These are phyloP conservation scores for Coemansia sp. DNA, from an alignment of 192 early-diverging fungal species.

Conservation along the genomic window DNA sequence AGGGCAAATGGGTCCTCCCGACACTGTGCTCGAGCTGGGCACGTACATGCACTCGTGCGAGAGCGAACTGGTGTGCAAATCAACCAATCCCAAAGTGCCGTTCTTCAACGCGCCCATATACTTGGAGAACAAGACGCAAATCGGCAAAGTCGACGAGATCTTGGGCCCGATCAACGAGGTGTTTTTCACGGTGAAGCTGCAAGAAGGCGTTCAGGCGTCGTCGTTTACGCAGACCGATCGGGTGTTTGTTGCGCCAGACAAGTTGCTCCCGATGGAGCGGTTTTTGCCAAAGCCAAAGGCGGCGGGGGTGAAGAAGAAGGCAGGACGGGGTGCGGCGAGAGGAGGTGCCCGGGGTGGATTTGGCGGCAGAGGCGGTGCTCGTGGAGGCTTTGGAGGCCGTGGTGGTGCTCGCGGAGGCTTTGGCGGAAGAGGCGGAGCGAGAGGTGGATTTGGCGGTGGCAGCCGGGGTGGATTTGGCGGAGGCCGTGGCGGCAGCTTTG, in stretches of 20 bases:
- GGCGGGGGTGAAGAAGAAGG: slow-evolving; percentile 61
- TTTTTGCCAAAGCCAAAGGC: slow-evolving; percentile 93
- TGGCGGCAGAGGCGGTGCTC: slow-evolving; percentile 45
- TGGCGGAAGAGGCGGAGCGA: slow-evolving; percentile 47
- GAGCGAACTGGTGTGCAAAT: slow-evolving; percentile 95
- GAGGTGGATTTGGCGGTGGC: slow-evolving; percentile 50
- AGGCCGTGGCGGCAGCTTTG: slow-evolving; percentile 20
- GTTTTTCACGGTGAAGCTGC: slow-evolving; percentile 95
- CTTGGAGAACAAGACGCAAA: slow-evolving; percentile 97
- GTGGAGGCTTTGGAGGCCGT: slow-evolving; percentile 42
- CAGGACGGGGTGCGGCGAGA: slow-evolving; percentile 58
- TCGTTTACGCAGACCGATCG: slow-evolving; percentile 90
- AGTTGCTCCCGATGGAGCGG: slow-evolving; percentile 90
- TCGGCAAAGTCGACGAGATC: slow-evolving; percentile 99
- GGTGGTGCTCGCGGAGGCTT: slow-evolving; percentile 56
- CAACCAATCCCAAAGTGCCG: slow-evolving; percentile 87
- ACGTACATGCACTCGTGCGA: slow-evolving; percentile 92
- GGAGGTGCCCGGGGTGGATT: slow-evolving; percentile 41
- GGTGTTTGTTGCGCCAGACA: slow-evolving; percentile 92
- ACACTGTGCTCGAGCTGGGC: slow-evolving; percentile 80
- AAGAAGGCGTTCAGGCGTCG: slow-evolving; percentile 86
- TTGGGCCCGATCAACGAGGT: slow-evolving; percentile 97
- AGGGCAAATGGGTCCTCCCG: slow-evolving; percentile 67
- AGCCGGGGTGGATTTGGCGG: slow-evolving; percentile 29
- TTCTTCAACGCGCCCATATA: slow-evolving; percentile 99